Base-by-base conservation (phyloP, 2,329 filamentous ascomycete genomes). In the Alternaria arbusti region DNA sequence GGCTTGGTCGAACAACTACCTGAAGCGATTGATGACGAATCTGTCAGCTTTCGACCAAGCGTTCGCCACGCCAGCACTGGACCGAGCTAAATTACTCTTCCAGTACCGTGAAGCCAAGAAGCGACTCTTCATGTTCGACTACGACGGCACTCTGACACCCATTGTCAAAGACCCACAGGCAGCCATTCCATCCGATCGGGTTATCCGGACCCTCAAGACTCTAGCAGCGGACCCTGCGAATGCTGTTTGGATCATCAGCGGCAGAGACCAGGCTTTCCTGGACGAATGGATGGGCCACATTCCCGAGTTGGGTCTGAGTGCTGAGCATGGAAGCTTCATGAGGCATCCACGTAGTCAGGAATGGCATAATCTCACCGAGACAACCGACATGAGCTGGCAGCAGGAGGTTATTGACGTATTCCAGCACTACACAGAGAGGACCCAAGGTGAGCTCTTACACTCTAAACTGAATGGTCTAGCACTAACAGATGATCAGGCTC, bases 71-170 rank as follows among this genome's bases (percentile, higher is more conserved):
- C 95, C 95, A 0, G 86, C 91, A 2, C 87, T 98, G 20, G 94
- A 98, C 77, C 89, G 90, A 36, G 85, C 89, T 4, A 85, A 88
- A 66, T 81, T 97, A 69, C 84, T 97, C 40, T 83, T 86, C 58
- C 90, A 90, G 64, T 98, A 97, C 80, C 88, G 89, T 64, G 84
- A 86, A 43, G 89, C 93, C 4, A 87, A 87, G 66, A 93, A 92
- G 81, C 89, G 96, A 11, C 85, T 99, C 4, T 97, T 98, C 84
- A 95, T 99, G 92, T 97, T 98, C 77, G 96, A 99, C 82, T 99
- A 99, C 75, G 96, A 99, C 78, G 96, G 96, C 51, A 99, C 96
- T 0, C 86, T 99, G 58, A 98, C 96, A 4, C 86, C 94, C 0
- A 98, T 99, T 72, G 96, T 98, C 59, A 91, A 91, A 71, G 94